These are phyloP conservation scores for Huntiella abstrusa DNA, from an alignment of 2,329 filamentous ascomycete genomes.

Conservation along the genomic window DNA sequence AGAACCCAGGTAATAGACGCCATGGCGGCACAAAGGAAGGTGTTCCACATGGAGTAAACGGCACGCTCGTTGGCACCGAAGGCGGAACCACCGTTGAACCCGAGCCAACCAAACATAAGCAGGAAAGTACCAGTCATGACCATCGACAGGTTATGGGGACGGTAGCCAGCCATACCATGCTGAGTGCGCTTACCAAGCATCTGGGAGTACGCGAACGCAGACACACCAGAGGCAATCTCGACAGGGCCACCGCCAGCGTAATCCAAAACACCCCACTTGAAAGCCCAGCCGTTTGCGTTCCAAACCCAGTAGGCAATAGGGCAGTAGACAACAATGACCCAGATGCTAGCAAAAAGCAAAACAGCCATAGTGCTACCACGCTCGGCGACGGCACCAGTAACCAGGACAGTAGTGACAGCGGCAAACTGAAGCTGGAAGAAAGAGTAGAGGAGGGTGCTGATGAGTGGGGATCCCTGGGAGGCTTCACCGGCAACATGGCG, in stretches of 20 bases:
- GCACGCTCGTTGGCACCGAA: constrained; percentile 90
- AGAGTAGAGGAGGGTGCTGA: constrained; percentile 78
- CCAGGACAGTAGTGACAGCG: constrained; percentile 75
- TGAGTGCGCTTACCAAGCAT: constrained; percentile 90
- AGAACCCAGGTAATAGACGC: constrained; percentile 85
- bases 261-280: constrained; percentile 78
- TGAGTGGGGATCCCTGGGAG: constrained; percentile 73
- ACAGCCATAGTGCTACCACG: constrained; percentile 80
- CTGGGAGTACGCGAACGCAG: constrained; percentile 87
- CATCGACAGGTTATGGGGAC: constrained; percentile 93
- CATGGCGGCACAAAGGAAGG: constrained; percentile 81
- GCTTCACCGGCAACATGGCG: constrained; percentile 65
- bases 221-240: constrained; percentile 88
- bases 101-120: constrained; percentile 97
- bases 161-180: constrained; percentile 99
- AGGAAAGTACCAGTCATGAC: constrained; percentile 90
- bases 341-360: constrained; percentile 91
- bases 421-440: constrained; percentile 99
- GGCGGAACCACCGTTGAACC: constrained; percentile 91
- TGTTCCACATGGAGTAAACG: constrained; percentile 96
- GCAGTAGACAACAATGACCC: constrained; percentile 95
- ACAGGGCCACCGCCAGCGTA: constrained; percentile 94
- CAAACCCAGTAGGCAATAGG: constrained; percentile 92
- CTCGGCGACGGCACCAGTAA: constrained; percentile 83
- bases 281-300: constrained; percentile 88